Base-by-base conservation (phyloP, 345 rosid species). In the Microcos paniculata region DNA sequence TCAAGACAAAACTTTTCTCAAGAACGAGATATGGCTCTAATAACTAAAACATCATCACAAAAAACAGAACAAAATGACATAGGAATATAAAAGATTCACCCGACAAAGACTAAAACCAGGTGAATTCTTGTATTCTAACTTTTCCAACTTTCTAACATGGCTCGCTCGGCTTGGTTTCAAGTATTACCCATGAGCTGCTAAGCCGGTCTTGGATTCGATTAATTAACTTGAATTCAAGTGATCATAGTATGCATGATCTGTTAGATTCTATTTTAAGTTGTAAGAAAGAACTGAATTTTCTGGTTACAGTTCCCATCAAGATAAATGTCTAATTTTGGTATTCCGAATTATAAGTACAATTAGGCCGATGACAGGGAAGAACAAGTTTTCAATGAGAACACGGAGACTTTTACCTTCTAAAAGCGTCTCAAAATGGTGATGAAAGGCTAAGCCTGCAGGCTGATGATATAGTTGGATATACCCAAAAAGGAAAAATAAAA, bases 61-160 rank as follows among this genome's bases (percentile, higher is more conserved):
- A 28, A 23, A 56, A 35, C 59, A 51, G 1, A 30, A 55, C 28
- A 72, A 26, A 68, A 59, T 67, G 52, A 14, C 62, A 14, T 56
- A 42, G 21, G 21, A 61, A 15, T 59, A 30, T 31, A 31, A 31
- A 30, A 63, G 40, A 72, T 75, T 76, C 76, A 55, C 26, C n/a
- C 21, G 68, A 62, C 46, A 75, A 59, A 21, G 61, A 55, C 43
- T 65, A 45, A 65, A 23, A 71, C 66, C 26, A 19, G 70, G 58
- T 65, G 52, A 48, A 55, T 18, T 76, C 45, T 35, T 75, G 62
- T 26, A 72, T 68, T 70, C 30, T 79, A 58, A 13, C 9, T 15
- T 72, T 71, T 19, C 31, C 52, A 18, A 33, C 58, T 35, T 71
- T 62, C 56, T 21, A 21, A 42, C 1, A n/a, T 59, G 73, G 79